These are phyloP conservation scores for Achlya hypogyna DNA, from an alignment of 352 stramenopile genomes.

Conservation along the genomic window DNA sequence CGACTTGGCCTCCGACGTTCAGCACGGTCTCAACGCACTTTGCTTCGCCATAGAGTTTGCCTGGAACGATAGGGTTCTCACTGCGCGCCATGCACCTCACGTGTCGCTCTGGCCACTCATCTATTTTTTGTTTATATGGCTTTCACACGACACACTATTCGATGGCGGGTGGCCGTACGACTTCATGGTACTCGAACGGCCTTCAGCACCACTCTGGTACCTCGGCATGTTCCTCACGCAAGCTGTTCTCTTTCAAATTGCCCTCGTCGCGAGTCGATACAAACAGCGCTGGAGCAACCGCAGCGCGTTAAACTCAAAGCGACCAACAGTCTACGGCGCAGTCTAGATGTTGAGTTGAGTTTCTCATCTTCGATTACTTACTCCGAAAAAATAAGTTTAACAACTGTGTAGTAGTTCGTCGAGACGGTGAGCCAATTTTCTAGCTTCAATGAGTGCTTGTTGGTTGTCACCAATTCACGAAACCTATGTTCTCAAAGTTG, in stretches of 20 bases:
- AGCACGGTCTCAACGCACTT: background rate
- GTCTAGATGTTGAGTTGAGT: no score
- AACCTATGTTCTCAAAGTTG: no score
- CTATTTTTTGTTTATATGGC: background rate
- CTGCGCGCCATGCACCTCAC: background rate
- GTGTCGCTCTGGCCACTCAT: background rate
- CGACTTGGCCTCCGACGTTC: background rate
- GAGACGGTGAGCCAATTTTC: no score
- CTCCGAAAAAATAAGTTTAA: no score
- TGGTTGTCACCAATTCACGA: no score
- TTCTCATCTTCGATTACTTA: no score
- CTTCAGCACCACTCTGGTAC: background rate
- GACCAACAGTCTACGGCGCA: no score
- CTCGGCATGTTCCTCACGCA: background rate
- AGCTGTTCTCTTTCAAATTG: background rate
- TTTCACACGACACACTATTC: background rate
- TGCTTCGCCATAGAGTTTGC: background rate
- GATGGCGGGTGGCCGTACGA: background rate
- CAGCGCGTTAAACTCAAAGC: no score
- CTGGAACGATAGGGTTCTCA: background rate
- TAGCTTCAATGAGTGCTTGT: no score
- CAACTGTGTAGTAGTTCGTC: no score
- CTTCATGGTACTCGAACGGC: background rate
- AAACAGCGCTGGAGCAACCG: background rate
- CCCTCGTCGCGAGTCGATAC: background rate